A percentile compares a stretch with the other conserved stretches of the same genome.
Evolutionary conservation across 768 basidiomycete genomes (phyloP).

Genomic region (Suillus alpinus): DNA sequence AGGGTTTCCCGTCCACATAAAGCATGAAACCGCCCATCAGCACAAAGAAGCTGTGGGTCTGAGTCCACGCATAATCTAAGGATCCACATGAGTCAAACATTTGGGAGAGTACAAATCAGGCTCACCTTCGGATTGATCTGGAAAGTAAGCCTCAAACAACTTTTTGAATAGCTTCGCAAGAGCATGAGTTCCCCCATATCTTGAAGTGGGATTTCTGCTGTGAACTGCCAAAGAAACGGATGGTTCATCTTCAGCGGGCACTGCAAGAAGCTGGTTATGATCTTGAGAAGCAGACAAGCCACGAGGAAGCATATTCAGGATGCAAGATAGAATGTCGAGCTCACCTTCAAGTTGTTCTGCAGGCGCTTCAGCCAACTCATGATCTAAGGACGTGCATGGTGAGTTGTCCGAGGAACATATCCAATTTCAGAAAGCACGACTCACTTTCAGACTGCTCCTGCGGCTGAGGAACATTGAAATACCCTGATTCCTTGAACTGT

Average conservation of each 20-base stretch:
- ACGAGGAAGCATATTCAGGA: not conserved
- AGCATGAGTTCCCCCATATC: no score
- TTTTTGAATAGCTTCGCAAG: not conserved
- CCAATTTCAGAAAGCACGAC: not conserved
- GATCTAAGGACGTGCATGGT: not conserved
- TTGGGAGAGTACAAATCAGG: no score
- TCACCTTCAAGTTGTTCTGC: no score
- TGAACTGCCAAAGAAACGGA: not conserved
- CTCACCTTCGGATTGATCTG: no score
- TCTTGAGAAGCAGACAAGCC: not conserved
- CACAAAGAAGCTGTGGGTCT: no score
- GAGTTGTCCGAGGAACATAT: no score
- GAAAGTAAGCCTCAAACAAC: no score
- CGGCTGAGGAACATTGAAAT: not conserved
- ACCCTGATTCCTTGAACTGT: not conserved
- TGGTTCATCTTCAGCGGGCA: not conserved
- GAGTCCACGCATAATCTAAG: no score
- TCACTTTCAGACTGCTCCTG: no score
- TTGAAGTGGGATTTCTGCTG: not conserved
- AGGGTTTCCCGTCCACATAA: no score
- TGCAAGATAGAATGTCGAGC: not conserved
- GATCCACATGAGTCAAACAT: no score
- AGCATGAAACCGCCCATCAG: conserved; percentile 22
- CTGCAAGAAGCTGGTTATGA: not conserved
- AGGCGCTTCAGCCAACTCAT: no score